Conservation (phyloP, 441 rosid species). For the Populus hybrid region DNA sequence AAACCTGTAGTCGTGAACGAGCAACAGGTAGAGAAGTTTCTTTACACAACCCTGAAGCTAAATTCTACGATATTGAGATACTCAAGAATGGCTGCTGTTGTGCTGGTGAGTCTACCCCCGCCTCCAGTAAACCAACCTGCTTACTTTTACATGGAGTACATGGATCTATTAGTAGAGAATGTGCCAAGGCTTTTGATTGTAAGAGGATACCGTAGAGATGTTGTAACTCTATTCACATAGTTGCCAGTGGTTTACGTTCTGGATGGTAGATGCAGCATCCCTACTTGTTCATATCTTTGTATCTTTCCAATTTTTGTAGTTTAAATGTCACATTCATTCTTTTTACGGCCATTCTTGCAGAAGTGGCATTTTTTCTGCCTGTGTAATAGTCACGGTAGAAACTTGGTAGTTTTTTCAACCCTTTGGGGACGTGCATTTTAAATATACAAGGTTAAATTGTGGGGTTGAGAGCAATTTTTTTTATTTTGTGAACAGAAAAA, state of each 20-base stretch:
- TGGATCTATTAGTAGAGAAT: conserved; percentile 96
- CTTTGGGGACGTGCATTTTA: conserved; percentile 19
- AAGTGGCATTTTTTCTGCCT: conserved; percentile 8
- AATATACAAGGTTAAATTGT: background rate
- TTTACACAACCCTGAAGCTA: conserved; percentile 84
- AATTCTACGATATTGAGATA: conserved; percentile 81
- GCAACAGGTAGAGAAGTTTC: conserved; percentile 93
- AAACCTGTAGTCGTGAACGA: conserved; percentile 74
- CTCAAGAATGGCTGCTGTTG: conserved; percentile 98
- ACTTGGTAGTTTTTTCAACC: conserved; percentile 14
- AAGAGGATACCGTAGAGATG: conserved; percentile 97
- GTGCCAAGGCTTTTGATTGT: conserved; percentile 92
- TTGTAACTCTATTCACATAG: conserved; percentile 93
- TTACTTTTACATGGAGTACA: conserved; percentile 97
- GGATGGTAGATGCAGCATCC: conserved; percentile 8
- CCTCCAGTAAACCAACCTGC: conserved; percentile 87
- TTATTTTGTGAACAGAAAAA: too few relatives aligned
- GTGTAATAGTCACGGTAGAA: conserved; percentile 11
- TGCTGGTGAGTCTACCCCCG: conserved; percentile 92
- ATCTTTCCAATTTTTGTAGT: conserved; percentile 17
- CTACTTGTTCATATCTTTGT: conserved; percentile 27
- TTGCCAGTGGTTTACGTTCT: background rate
- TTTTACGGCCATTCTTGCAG: background rate
- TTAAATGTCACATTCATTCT: conserved; percentile 34
- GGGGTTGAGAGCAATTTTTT: background rate